Evolutionary conservation across 371 early-diverging fungal species (phyloP), one percentile per base, ranked within the genome.

Genomic region (Mortierella sp.): DNA sequence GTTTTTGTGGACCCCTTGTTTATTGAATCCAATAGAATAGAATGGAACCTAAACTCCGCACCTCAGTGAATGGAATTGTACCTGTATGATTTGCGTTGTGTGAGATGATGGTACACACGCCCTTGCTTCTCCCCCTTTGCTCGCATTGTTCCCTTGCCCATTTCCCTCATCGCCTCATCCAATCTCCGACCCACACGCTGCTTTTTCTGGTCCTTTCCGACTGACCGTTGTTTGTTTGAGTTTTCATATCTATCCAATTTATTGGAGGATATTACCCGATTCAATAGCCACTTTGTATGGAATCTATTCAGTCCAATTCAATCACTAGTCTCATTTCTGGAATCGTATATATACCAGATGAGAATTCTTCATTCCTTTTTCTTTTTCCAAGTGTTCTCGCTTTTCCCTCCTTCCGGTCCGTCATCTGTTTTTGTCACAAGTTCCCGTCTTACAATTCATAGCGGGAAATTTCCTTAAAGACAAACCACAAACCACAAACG

Each of bases 181-280:
- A 68, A 74, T 74, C 68, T 74, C 75, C 68, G 73, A 72, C 72
- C 51, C 72, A 61, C 74, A 67, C 74, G 68, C 67, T 73, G 43
- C 60, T 72, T 34, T 61, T 73, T 67, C 73, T 73, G 58, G 67
- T 37, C 61, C 67, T 61, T 67, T 66, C 72, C 67, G 59, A 58
- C 68, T 59, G 61, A 62, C 67, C 72, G 67, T 66, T 73, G 56
- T 53, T 51, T 69, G 54, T 53, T 68, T 53, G 29, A 34, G 53
- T 53, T 43, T n/a, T 56, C 15, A 59, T 59, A 13, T 17, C 26
- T 13, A 54, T 54, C 17, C 49, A 59, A 45, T 58, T 47, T 26
- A 45, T 47, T 23, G 9, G 3, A 19, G 47, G 13, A 47, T 61
- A 62, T 49, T 49, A 23, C 3, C 29, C 61, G 40, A 53, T 28